These are phyloP conservation scores for Syzygium syzygioides DNA, from an alignment of 441 rosid species.

Conservation along the genomic window DNA sequence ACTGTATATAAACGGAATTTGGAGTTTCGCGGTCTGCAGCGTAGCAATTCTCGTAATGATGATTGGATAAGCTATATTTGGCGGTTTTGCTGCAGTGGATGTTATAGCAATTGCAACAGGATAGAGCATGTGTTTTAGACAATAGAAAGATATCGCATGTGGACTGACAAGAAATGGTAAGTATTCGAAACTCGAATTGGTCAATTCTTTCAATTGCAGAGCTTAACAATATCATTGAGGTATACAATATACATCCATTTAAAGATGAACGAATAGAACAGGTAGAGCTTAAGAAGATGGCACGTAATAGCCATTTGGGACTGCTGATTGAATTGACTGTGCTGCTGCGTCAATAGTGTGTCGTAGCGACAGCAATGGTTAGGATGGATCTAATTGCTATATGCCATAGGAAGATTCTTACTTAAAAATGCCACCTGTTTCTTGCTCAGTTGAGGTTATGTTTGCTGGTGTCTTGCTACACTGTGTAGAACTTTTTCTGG, in stretches of 20 bases:
- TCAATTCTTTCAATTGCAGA: neutral
- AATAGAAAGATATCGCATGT: neutral
- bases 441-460: neutral
- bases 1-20: neutral
- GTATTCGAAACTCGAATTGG: neutral
- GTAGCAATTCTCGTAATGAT: neutral
- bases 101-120: neutral
- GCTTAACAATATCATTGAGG: neutral
- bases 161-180: neutral
- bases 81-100: neutral
- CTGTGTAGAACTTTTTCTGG: neutral
- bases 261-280: neutral
- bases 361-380: neutral
- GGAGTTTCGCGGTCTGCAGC: neutral
- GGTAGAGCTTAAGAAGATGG: neutral
- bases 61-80: neutral
- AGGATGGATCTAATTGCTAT: neutral
- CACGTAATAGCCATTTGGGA: neutral
- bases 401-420: neutral
- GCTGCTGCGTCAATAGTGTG: neutral
- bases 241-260: neutral
- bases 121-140: neutral
- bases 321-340: neutral
- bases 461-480: neutral
- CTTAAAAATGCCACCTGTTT: neutral